Conservation (phyloP, 2,329 filamentous ascomycete genomes). For the Trichoderma lentiforme region DNA sequence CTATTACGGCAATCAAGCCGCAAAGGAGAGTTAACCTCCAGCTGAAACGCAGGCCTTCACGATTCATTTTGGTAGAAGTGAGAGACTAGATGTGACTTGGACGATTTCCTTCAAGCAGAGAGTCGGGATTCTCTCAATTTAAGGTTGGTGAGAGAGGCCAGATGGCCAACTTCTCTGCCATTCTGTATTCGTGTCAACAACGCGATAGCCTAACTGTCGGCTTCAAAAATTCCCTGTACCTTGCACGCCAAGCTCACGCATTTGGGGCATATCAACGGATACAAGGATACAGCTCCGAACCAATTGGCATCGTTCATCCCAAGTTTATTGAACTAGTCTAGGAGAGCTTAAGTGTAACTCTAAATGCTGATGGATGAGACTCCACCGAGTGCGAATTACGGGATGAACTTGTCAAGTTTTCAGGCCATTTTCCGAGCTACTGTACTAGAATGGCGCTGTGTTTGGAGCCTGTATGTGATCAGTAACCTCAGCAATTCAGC, state of each 20-base stretch:
- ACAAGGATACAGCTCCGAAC: not conserved
- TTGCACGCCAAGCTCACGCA: not conserved
- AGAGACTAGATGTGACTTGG: not conserved
- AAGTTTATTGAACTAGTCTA: not conserved
- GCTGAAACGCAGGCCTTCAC: not conserved
- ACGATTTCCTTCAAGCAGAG: not conserved
- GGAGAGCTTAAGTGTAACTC: not conserved
- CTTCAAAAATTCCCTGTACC: not conserved
- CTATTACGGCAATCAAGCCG: not conserved
- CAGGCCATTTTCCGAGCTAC: not conserved
- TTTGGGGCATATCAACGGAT: not conserved
- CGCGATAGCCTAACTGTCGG: not conserved
- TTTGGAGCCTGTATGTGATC: not conserved
- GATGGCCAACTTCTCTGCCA: not conserved
- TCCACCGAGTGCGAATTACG: not conserved
- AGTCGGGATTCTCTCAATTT: not conserved
- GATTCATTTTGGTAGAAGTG: not conserved
- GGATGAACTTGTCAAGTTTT: not conserved
- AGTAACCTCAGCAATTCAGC: not conserved
- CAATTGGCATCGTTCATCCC: not conserved
- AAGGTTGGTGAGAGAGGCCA: not conserved
- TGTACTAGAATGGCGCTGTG: not conserved
- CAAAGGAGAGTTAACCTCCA: not conserved
- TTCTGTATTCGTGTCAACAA: not conserved
- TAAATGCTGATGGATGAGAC: not conserved